Base-by-base conservation (phyloP, 345 rosid species). In the Ricinus communis region DNA sequence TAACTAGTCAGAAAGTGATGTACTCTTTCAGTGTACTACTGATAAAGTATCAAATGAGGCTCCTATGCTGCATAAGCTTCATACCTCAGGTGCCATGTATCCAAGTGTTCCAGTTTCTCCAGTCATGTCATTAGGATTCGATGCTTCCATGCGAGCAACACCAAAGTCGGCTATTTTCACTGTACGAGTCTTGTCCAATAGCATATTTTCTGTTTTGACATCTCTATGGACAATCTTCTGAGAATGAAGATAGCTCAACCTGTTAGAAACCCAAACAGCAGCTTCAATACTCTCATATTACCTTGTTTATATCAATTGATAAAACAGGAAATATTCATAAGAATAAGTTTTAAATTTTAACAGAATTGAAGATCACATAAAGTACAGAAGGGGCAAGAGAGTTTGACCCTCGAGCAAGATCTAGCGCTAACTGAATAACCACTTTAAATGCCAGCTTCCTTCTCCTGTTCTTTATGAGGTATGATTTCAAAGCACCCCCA, bases 61-160 rank as follows among this genome's bases (percentile, higher is more conserved):
- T n/a, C 4, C 30, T 1, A n/a, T n/a, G 9, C 9, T 58, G 40
- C 43, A 5, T 22, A 41, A 45, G 41, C 21, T 61, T n/a, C 46
- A 40, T 70, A 75, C 82, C 83, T 80, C 83, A 10, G 83, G 83
- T 33, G 83, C 83, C 80, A 80, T 80, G 70, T 80, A 80, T 12
- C 81, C 81, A 46, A 77, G 80, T 8, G 81, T 77, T 56, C 81
- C 81, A 36, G 78, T 77, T 46, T 77, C 81, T n/a, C 81, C 81
- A 21, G 84, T 80, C 84, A 80, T 80, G 67, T 80, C 81, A 45
- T 74, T 74, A 55, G 84, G 81, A 57, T 80, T 73, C 45, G 84
- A 80, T 15, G 84, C 81, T 74, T 80, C 84, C 18, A 80, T 10
- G n/a, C 84, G 76, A 54, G 84, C 84, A 36, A 80, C 84, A 0